Evolutionary conservation across 2,329 filamentous ascomycete genomes (phyloP).

Genomic region (Exserohilum rostratum): DNA sequence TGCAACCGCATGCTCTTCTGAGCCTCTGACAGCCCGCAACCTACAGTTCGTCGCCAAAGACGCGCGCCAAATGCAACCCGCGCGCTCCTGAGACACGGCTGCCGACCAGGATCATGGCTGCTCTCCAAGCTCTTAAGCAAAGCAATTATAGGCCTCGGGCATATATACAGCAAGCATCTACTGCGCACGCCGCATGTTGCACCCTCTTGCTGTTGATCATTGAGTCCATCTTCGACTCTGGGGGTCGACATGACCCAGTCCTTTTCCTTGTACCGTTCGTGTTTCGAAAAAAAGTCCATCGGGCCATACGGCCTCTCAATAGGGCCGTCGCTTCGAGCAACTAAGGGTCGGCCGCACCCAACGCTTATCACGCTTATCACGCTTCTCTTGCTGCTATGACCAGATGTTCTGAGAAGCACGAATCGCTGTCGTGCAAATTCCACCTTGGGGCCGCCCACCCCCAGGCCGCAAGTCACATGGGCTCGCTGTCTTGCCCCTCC

Average conservation of each 20-base stretch:
- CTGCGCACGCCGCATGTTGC: constrained; percentile 1
- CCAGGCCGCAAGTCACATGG: neutral
- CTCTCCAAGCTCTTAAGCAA: constrained; percentile 20
- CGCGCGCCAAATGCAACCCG: constrained; percentile 10
- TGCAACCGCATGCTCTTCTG: neutral
- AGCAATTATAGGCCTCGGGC: constrained; percentile 23
- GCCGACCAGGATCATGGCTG: constrained; percentile 22
- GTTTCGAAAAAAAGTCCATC: constrained; percentile 2
- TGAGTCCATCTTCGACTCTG: constrained; percentile 3
- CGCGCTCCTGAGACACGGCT: constrained; percentile 6
- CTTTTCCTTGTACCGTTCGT: constrained; percentile 4
- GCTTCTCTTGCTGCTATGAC: constrained; percentile 12
- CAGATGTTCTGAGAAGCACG: constrained; percentile 12
- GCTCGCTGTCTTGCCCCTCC: neutral
- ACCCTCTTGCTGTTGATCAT: neutral
- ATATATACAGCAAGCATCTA: constrained; percentile 14
- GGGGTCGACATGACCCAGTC: constrained; percentile 4
- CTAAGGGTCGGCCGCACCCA: neutral
- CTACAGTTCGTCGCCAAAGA: constrained; percentile 11
- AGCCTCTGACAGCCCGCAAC: neutral
- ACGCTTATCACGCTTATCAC: neutral
- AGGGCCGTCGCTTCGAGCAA: neutral
- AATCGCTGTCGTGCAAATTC: neutral
- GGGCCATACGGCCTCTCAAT: neutral
- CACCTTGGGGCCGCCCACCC: neutral